These are phyloP conservation scores for Chlamydomonas reinhardtii DNA, from an alignment of 163 green algal species.

Conservation along the genomic window DNA sequence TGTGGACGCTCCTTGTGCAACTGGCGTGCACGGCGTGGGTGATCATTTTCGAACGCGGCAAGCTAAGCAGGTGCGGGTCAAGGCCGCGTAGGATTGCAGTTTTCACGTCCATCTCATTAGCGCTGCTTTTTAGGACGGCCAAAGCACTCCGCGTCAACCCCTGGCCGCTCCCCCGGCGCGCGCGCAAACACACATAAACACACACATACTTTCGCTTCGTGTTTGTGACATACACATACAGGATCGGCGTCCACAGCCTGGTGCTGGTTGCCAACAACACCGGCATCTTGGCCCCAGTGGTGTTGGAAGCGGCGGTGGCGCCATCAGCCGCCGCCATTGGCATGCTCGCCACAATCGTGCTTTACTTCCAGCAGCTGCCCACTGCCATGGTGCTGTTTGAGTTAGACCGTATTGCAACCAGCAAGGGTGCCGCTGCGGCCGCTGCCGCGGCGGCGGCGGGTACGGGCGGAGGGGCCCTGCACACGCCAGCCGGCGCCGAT, in stretches of 20 bases:
- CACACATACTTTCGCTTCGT: too few species aligned
- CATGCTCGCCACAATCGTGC: constrained; percentile 59
- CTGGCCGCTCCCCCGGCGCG: too few species aligned
- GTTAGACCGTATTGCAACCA: constrained; percentile 12
- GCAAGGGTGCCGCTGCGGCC: neutral
- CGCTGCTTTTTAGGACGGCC: too few species aligned
- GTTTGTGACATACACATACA: too few species aligned
- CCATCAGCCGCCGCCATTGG: constrained; percentile 49
- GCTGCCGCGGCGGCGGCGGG: too few species aligned
- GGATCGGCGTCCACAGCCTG: constrained; percentile 53
- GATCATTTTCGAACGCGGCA: constrained; percentile 24
- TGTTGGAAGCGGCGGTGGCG: constrained; percentile 61
- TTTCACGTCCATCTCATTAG: too few species aligned
- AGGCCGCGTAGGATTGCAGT: too few species aligned
- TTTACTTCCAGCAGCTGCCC: constrained; percentile 68
- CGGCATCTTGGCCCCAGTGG: constrained; percentile 64
- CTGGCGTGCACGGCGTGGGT: constrained; percentile 11
- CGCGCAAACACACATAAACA: too few species aligned
- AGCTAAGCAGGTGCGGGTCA: constrained; percentile 26
- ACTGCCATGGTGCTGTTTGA: constrained; percentile 48
- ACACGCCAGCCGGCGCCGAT: neutral
- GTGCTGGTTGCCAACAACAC: constrained; percentile 66
- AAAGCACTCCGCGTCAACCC: too few species aligned
- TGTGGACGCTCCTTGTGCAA: constrained; percentile 49
- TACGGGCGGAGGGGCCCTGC: too few species aligned